A percentile compares a stretch with the other conserved stretches of the same genome.
phyloP scores from a whole-genome alignment of 495 filamentous ascomycete species.

The Evernia prunastri region DNA sequence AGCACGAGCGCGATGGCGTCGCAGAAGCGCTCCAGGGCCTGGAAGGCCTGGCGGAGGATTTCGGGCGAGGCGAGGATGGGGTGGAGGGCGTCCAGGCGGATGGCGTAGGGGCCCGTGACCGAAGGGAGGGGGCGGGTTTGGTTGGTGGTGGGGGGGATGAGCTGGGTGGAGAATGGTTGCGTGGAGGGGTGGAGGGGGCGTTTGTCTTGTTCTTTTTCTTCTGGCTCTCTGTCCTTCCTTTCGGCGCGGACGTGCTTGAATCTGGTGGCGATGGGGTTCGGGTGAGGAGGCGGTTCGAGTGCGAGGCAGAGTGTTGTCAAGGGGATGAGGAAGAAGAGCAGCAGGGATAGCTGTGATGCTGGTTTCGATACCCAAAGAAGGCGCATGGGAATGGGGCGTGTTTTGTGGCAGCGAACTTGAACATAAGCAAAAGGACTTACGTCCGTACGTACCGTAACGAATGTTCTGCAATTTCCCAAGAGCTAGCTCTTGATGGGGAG shows the following conservation, averaged over 20 bases:
- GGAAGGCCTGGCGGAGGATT: fast-evolving
- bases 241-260: no score
- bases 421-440: no score
- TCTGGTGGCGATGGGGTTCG: not conserved
- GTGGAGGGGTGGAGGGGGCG: not conserved
- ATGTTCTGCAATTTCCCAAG: no score
- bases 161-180: not conserved
- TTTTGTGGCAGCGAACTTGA: not conserved
- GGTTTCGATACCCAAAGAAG: no score
- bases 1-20: not conserved
- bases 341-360: not conserved
- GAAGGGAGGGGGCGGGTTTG: not conserved
- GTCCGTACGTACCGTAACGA: no score
- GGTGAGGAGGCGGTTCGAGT: not conserved
- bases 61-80: not conserved
- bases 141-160: not conserved
- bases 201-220: no score
- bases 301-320: not conserved
- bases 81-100: not conserved
- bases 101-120: not conserved
- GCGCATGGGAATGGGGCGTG: not conserved
- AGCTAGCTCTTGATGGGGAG: not conserved
- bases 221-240: no score
- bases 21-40: not conserved
- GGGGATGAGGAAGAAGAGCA: not conserved